A percentile compares a stretch with the other conserved stretches of the same genome.
These are phyloP conservation scores for Tolypocladium tundrense DNA, from an alignment of 2,329 filamentous ascomycete species.

Conservation along the genomic window DNA sequence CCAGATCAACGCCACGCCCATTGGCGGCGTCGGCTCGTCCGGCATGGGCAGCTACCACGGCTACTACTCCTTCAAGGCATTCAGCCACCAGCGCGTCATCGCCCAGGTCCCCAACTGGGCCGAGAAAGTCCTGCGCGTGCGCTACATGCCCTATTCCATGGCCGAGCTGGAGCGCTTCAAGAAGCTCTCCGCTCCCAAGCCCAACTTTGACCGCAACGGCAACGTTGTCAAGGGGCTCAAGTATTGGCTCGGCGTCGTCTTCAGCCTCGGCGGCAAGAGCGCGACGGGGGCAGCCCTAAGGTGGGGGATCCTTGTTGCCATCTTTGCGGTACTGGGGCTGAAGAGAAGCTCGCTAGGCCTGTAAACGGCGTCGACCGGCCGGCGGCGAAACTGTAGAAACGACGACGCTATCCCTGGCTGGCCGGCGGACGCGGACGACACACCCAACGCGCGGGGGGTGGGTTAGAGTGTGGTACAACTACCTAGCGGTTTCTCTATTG, in stretches of 20 bases:
- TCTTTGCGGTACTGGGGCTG: constrained; percentile 24
- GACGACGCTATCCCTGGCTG: not conserved
- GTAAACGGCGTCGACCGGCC: constrained; percentile 9
- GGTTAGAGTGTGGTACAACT: not conserved
- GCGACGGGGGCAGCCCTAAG: constrained; percentile 39
- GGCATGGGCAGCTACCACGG: constrained; percentile 40
- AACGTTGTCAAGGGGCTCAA: constrained; percentile 36
- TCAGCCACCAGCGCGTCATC: constrained; percentile 28
- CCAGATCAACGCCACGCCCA: constrained; percentile 28
- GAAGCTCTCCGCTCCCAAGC: constrained; percentile 31
- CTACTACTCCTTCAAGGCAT: constrained; percentile 33
- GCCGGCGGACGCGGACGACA: not conserved
- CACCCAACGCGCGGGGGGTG: not conserved
- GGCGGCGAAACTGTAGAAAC: not conserved
- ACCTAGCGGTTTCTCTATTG: not conserved
- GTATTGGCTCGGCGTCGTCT: constrained; percentile 44
- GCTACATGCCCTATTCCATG: constrained; percentile 54
- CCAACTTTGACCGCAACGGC: constrained; percentile 54
- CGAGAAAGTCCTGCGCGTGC: constrained; percentile 47
- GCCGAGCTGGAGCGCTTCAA: constrained; percentile 33
- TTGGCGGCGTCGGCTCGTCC: constrained; percentile 39
- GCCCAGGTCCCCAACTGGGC: constrained; percentile 25
- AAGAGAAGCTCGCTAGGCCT: constrained; percentile 23
- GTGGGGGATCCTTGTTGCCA: constrained; percentile 34
- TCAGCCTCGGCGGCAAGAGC: constrained; percentile 40